Percentiles rank a stretch among this genome's conserved stretches.
Evolutionary conservation across 208 protist species (phyloP).

Genomic region (Acanthamoeba lenticulata): DNA sequence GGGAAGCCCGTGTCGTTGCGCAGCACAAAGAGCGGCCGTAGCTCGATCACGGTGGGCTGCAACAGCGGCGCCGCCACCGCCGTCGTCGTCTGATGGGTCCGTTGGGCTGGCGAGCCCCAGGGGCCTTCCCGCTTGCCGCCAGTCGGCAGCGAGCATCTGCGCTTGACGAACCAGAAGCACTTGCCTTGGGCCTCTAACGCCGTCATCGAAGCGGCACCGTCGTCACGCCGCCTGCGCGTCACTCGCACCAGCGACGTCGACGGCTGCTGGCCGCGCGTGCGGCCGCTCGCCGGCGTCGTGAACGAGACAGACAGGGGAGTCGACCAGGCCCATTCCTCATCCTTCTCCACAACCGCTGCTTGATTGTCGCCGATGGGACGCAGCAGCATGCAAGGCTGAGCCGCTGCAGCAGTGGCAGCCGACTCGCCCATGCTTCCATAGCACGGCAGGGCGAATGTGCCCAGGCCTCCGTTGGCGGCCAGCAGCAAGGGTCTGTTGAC

Average conservation of each 20-base stretch:
- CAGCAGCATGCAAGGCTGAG: neutral
- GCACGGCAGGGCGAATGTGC: neutral
- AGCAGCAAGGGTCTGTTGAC: too few relatives aligned
- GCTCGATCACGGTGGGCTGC: neutral
- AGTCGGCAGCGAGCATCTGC: neutral
- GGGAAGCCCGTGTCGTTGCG: neutral
- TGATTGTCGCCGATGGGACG: too few relatives aligned
- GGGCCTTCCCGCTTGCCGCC: neutral
- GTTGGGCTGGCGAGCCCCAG: neutral
- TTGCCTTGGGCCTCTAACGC: neutral
- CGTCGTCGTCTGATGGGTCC: too few relatives aligned
- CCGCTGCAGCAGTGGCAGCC: neutral
- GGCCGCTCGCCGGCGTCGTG: neutral
- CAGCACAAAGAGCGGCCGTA: neutral
- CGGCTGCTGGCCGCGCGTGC: neutral
- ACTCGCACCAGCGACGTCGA: slow-evolving; percentile 12
- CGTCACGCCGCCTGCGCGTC: neutral
- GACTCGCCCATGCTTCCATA: too few relatives aligned
- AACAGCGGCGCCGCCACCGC: neutral
- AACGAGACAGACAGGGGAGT: neutral
- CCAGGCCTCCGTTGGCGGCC: neutral
- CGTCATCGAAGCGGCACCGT: neutral
- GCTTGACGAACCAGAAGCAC: slow-evolving; percentile 37
- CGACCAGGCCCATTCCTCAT: neutral
- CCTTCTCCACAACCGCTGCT: neutral